A percentile compares a stretch with the other conserved stretches of the same genome.
These are phyloP conservation scores for Exophiala sp. DNA, from an alignment of 2,329 filamentous ascomycete species.

Conservation along the genomic window DNA sequence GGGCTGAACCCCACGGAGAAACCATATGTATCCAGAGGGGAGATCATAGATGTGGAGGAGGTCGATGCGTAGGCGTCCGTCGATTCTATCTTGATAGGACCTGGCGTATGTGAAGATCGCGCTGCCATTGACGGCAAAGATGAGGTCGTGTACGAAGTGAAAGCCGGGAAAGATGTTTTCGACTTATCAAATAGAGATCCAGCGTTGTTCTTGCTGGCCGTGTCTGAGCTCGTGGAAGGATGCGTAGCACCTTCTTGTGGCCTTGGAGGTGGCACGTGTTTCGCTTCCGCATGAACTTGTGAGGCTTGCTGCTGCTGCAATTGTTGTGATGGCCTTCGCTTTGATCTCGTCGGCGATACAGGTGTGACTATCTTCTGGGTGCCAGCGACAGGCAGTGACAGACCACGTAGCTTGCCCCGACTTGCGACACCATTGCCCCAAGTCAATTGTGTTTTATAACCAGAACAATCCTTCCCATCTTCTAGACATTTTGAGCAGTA, in stretches of 20 bases:
- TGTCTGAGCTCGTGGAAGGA: conserved; percentile 1
- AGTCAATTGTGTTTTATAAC: conserved; percentile 94
- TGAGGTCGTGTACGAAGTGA: conserved; percentile 2
- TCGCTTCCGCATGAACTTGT: background rate
- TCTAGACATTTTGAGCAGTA: conserved; percentile 96
- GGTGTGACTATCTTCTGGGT: conserved; percentile 31
- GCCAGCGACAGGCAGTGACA: conserved; percentile 66
- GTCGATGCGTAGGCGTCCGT: conserved; percentile 1
- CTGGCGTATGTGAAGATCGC: background rate
- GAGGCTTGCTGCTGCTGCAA: background rate
- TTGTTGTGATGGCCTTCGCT: conserved; percentile 13
- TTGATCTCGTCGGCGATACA: conserved; percentile 10
- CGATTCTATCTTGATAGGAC: conserved; percentile 6
- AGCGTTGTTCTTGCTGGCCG: background rate
- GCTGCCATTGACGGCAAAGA: conserved; percentile 9
- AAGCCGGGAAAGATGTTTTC: background rate
- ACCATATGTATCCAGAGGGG: conserved; percentile 5
- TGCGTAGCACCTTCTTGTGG: background rate
- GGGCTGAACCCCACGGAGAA: background rate
- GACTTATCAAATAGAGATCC: conserved; percentile 7
- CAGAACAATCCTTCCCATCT: conserved; percentile 85
- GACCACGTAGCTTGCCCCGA: conserved; percentile 85
- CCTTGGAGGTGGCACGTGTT: background rate
- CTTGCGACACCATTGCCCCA: conserved; percentile 96
- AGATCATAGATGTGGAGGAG: conserved; percentile 3